Percentiles rank a stretch among this genome's conserved stretches.
These are phyloP conservation scores for Ogataea naganishii DNA, from an alignment of 805 yeast genomes.

Conservation along the genomic window DNA sequence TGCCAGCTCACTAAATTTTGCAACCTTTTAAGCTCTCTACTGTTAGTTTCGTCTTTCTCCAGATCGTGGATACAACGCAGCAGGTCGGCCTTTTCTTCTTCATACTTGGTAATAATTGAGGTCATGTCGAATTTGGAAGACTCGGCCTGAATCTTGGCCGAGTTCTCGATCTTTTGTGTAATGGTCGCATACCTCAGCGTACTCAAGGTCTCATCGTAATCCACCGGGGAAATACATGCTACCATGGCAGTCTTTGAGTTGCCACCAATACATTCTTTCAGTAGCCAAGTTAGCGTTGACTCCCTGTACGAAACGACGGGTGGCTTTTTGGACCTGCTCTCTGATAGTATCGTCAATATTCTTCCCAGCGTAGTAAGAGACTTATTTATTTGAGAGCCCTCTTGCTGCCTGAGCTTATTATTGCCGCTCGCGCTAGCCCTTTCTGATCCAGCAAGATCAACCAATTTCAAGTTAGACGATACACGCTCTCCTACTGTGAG, in stretches of 20 bases:
- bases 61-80: conserved; percentile 10
- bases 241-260: conserved; percentile 82
- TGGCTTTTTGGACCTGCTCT: conserved; percentile 25
- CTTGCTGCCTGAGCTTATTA: conserved; percentile 53
- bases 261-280: conserved; percentile 71
- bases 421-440: conserved; percentile 56
- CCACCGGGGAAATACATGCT: conserved; percentile 76
- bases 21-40: conserved; percentile 9
- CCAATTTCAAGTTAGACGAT: conserved; percentile 55
- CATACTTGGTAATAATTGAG: conserved; percentile 16
- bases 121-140: conserved; percentile 30
- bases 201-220: conserved; percentile 68
- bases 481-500: conserved; percentile 33
- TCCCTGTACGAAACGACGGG: conserved; percentile 63
- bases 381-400: conserved; percentile 71
- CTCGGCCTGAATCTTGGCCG: conserved; percentile 42
- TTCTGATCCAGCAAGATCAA: conserved; percentile 80
- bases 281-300: conserved; percentile 63
- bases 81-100: conserved; percentile 15
- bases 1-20: conserved; percentile 18
- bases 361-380: conserved; percentile 74
- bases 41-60: conserved; percentile 4
- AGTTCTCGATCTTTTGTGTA: conserved; percentile 60
- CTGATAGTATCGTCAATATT: conserved; percentile 41
- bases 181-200: conserved; percentile 73